Evolutionary conservation across 2,329 filamentous ascomycete genomes (phyloP), one percentile per base, ranked within the genome.

Genomic region (Phialemonium atrogriseum): DNA sequence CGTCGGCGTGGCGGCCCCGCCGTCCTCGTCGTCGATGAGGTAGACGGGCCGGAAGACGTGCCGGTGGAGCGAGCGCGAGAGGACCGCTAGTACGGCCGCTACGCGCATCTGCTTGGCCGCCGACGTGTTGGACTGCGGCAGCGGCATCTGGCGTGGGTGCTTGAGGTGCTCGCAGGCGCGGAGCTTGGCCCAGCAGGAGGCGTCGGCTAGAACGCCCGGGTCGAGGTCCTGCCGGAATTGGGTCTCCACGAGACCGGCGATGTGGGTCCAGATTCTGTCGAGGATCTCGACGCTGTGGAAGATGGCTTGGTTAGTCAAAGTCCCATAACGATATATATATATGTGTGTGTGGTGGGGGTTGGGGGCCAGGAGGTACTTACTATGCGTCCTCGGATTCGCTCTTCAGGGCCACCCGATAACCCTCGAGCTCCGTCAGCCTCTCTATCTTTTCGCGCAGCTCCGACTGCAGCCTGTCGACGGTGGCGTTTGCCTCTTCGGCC

Each of bases 71-170:
- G 50, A 45, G 18, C 50, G 48, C 3, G 54, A 54, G 10, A 58
- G 41, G 6, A 56, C 40, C 11, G 53, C 46, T 1, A 58, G 42
- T 10, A 55, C 45, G 7, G 53, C 50, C n/a, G 48, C 46, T 32
- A 55, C 51, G 35, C 54, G 54, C 54, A 58, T 58, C 13, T 49
- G 47, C 39, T 58, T 58, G 30, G 54, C 53, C 2, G 51, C 49
- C 0, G 49, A 38, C 6, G 50, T 45, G 45, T 58, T 58, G 44
- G 52, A 51, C 20, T 46, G 51, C 4, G 54, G 54, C 1, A 58
- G 46, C 1, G 54, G 54, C 21, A 55, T 45, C 17, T 50, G 47
- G 1, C 47, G 50, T 2, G 52, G 48, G 36, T 49, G 45, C 40
- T 48, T 50, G 38, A 56, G 51, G 24, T 54, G 50, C 1, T 49